Evolutionary conservation across 805 yeast species (phyloP).

Genomic region (Metschnikowia rubicola): DNA sequence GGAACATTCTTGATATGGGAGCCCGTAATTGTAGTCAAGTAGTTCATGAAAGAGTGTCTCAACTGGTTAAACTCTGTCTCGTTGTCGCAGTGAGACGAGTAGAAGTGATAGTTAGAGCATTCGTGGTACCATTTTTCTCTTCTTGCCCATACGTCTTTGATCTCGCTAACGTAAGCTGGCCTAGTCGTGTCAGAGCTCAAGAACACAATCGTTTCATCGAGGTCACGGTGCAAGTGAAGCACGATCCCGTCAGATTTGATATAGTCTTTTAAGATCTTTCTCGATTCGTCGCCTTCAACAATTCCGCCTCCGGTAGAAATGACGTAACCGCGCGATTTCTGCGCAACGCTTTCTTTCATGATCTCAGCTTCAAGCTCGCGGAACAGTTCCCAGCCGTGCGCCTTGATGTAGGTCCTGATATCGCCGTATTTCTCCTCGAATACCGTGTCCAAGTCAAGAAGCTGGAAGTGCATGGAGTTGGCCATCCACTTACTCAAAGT

Average conservation of each 20-base stretch:
- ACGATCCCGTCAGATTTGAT: slow-evolving; percentile 66
- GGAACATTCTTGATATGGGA: slow-evolving; percentile 37
- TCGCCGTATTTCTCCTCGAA: slow-evolving; percentile 57
- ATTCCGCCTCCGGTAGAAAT: slow-evolving; percentile 97
- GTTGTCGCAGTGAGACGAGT: slow-evolving; percentile 65
- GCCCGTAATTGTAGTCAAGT: slow-evolving; percentile 63
- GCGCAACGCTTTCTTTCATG: slow-evolving; percentile 46
- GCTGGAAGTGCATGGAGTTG: slow-evolving; percentile 57
- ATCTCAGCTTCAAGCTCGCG: slow-evolving; percentile 62
- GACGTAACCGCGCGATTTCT: slow-evolving; percentile 50
- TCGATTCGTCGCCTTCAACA: slow-evolving; percentile 71
- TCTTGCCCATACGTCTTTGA: slow-evolving; percentile 77
- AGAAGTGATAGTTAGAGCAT: slow-evolving; percentile 75
- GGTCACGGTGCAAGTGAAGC: slow-evolving; percentile 84
- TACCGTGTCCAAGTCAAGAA: slow-evolving; percentile 72
- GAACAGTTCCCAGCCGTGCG: slow-evolving; percentile 84
- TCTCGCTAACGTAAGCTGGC: slow-evolving; percentile 83
- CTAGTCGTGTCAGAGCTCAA: slow-evolving; percentile 75
- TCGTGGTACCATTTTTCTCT: slow-evolving; percentile 77
- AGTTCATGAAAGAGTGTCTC: slow-evolving; percentile 56
- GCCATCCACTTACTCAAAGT: slow-evolving; percentile 82
- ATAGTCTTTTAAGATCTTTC: slow-evolving; percentile 59
- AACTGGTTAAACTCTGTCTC: slow-evolving; percentile 53
- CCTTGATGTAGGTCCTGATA: slow-evolving; percentile 59
- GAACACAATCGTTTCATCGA: slow-evolving; percentile 73